Conservation (phyloP, 345 rosid species). For the Lepidium aucheri region DNA sequence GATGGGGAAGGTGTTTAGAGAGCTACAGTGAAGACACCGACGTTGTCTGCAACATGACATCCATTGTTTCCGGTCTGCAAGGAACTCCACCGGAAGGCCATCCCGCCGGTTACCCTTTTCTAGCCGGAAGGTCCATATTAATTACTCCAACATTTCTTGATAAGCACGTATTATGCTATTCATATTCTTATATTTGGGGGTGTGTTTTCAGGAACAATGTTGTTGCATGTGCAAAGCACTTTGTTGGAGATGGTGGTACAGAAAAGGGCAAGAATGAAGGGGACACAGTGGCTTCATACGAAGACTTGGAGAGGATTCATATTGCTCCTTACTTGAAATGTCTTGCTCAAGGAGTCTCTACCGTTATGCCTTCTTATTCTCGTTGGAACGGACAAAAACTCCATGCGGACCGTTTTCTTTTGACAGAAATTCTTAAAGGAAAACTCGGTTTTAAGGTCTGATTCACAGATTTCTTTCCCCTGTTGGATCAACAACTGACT, state of each 20-base stretch:
- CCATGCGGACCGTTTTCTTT: slow-evolving; percentile 54
- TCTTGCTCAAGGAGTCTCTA: slow-evolving; percentile 60
- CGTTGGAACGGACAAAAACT: slow-evolving; percentile 70
- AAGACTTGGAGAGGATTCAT: slow-evolving; percentile 65
- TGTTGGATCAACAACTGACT: background rate
- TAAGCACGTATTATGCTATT: background rate
- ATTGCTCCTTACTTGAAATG: slow-evolving; percentile 71
- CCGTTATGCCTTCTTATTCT: slow-evolving; percentile 79
- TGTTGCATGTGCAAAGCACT: slow-evolving; percentile 85
- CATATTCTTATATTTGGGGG: background rate
- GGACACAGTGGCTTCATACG: slow-evolving; percentile 45
- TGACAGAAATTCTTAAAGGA: slow-evolving; percentile 62
- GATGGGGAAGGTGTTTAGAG: slow-evolving; percentile 88
- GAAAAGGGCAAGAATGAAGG: slow-evolving; percentile 67
- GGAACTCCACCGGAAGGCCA: slow-evolving; percentile 68
- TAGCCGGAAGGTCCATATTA: slow-evolving; percentile 57
- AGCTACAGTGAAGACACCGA: slow-evolving; percentile 64
- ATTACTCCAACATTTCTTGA: background rate
- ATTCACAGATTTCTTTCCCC: background rate
- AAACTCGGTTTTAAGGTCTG: slow-evolving; percentile 66
- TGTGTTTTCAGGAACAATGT: slow-evolving; percentile 45
- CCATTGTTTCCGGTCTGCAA: slow-evolving; percentile 60
- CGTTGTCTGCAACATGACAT: slow-evolving; percentile 57
- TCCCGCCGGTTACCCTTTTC: slow-evolving; percentile 62
- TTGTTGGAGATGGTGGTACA: slow-evolving; percentile 92